Base-by-base conservation (phyloP, 2,329 filamentous ascomycete species). In the Aotearoamyces nothofagi region DNA sequence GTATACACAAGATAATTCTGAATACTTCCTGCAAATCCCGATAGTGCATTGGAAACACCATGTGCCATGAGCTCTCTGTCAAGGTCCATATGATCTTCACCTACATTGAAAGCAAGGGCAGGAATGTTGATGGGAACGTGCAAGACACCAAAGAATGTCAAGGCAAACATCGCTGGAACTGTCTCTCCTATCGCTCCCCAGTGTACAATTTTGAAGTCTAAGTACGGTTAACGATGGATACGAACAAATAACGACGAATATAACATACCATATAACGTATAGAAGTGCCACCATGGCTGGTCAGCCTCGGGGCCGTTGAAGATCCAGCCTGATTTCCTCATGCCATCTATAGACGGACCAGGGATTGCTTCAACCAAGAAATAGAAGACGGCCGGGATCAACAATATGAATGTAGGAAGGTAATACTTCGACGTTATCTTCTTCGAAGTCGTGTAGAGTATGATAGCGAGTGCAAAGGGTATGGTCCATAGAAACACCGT, bases 101-200 rank as follows among this genome's bases (percentile, higher is more conserved):
- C 83, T 4, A 80, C 82, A 17, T 83, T 84, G 27, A 93, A 77
- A 0, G 83, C 90, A 33, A 98, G 58, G 3, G 90, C 90, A 3
- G 90, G 90, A 4, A 98, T 86, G 45, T 98, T 98, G 55, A 98
- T 98, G 0, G 90, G 90, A 3, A 98, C 90, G 49, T 98, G 90
- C 3, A 98, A 67, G 32, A 98, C 78, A 29, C 90, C 90, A 45
- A 98, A 98, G 59, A 98, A 98, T 0, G 90, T 96, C 35, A 98
- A 58, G 0, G 90, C 90, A 44, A 98, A 74, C 81, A 98, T 96
- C 16, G 90, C 86, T 1, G 90, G 90, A 16, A 94, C 66, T 1
- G 79, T 86, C 44, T 84, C 75, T n/a, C 64, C 57, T 27, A 98
- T 66, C 3, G 87, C 90, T 24, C 66, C 64, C 79, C 82, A 93